These are phyloP conservation scores for Phytopythium helicoides DNA, from an alignment of 352 stramenopile species.

Conservation along the genomic window DNA sequence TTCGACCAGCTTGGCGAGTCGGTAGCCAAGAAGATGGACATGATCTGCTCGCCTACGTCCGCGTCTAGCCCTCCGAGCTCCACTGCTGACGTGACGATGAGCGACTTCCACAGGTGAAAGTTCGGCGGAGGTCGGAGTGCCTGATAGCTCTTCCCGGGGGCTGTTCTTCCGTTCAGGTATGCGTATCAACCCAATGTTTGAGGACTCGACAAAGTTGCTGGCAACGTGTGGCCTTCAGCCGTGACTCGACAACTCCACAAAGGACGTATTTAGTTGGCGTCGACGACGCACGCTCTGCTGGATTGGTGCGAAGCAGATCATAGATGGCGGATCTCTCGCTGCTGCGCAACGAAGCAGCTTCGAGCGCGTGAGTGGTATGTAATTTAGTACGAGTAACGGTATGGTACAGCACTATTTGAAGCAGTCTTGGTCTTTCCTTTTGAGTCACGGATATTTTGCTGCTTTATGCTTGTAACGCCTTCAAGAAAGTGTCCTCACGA, in stretches of 20 bases:
- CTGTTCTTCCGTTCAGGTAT: not conserved
- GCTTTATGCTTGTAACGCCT: no score
- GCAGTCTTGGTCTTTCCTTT: no score
- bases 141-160: no score
- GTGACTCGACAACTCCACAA: conserved; percentile 10
- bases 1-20: conserved; percentile 80
- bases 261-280: conserved; percentile 3
- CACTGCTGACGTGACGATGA: conserved; percentile 16
- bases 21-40: conserved; percentile 51
- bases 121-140: no score
- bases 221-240: conserved; percentile 38
- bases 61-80: not conserved
- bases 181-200: conserved; percentile 28
- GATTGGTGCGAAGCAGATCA: no score
- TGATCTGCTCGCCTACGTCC: not conserved
- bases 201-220: conserved; percentile 41
- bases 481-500: no score
- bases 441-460: no score
- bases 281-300: not conserved
- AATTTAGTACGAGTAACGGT: no score
- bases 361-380: not conserved
- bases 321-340: not conserved
- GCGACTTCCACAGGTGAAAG: no score
- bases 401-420: no score
- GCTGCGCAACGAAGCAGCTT: not conserved